Conservation (phyloP, 352 stramenopile species). For the Albugo candida region DNA sequence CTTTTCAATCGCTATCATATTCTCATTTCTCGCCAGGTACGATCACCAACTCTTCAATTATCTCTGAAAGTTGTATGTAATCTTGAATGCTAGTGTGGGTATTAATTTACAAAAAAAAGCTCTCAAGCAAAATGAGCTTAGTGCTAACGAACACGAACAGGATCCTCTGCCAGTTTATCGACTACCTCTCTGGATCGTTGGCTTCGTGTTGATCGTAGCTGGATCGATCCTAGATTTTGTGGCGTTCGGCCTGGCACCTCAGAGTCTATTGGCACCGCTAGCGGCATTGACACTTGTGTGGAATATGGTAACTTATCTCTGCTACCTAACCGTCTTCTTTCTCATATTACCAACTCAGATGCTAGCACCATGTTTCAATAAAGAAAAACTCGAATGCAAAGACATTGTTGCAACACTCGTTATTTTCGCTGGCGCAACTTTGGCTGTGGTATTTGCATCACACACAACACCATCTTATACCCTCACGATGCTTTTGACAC, state of each 20-base stretch:
- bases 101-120: slow-evolving; percentile 78
- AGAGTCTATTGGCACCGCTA: slow-evolving; percentile 72
- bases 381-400: slow-evolving; percentile 63
- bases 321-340: not conserved
- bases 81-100: slow-evolving; percentile 21
- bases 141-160: slow-evolving; percentile 23
- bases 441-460: slow-evolving; percentile 65
- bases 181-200: slow-evolving; percentile 67
- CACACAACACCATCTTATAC: slow-evolving; percentile 75
- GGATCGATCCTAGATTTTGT: slow-evolving; percentile 83
- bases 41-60: not conserved
- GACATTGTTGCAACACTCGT: slow-evolving; percentile 64
- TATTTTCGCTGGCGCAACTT: slow-evolving; percentile 65
- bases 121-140: slow-evolving; percentile 60
- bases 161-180: slow-evolving; percentile 36
- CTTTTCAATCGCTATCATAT: slow-evolving; percentile 62
- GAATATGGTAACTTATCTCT: slow-evolving; percentile 49
- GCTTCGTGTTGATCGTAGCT: slow-evolving; percentile 57
- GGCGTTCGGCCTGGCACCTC: slow-evolving; percentile 75
- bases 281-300: slow-evolving; percentile 81
- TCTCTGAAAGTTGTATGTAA: not conserved
- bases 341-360: slow-evolving; percentile 15
- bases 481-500: slow-evolving; percentile 45
- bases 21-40: slow-evolving; percentile 40
- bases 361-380: slow-evolving; percentile 72